Conservation (phyloP, 73 alveolate genomes). For the Breviolum minutum region DNA sequence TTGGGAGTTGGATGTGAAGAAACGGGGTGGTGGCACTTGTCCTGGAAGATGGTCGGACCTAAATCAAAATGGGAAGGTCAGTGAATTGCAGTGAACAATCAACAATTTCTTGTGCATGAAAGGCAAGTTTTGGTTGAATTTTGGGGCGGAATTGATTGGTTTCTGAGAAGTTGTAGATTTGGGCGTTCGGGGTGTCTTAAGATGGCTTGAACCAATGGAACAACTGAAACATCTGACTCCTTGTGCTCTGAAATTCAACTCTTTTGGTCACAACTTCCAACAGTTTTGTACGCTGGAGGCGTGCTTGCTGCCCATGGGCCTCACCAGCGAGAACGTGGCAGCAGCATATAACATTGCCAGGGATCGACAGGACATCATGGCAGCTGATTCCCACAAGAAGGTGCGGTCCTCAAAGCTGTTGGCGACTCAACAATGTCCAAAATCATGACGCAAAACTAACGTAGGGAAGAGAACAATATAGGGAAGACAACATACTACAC, state of each 20-base stretch:
- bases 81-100: too few relatives aligned
- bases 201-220: neutral
- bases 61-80: too few relatives aligned
- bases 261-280: neutral
- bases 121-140: too few relatives aligned
- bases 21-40: neutral
- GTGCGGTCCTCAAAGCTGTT: neutral
- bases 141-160: too few relatives aligned
- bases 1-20: neutral
- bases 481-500: neutral
- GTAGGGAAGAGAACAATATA: too few relatives aligned
- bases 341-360: slow-evolving; percentile 98
- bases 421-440: too few relatives aligned
- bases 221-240: neutral
- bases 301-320: slow-evolving; percentile 99
- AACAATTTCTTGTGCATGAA: too few relatives aligned
- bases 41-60: too few relatives aligned
- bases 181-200: neutral
- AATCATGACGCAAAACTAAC: neutral
- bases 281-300: too few relatives aligned
- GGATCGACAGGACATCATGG: slow-evolving; percentile 98
- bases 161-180: too few relatives aligned
- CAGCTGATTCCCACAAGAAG: slow-evolving; percentile 99
- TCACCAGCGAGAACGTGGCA: slow-evolving; percentile 99
- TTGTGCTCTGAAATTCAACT: neutral